Base-by-base conservation (phyloP, 768 basidiomycete species). In the Amylocystis lapponica region DNA sequence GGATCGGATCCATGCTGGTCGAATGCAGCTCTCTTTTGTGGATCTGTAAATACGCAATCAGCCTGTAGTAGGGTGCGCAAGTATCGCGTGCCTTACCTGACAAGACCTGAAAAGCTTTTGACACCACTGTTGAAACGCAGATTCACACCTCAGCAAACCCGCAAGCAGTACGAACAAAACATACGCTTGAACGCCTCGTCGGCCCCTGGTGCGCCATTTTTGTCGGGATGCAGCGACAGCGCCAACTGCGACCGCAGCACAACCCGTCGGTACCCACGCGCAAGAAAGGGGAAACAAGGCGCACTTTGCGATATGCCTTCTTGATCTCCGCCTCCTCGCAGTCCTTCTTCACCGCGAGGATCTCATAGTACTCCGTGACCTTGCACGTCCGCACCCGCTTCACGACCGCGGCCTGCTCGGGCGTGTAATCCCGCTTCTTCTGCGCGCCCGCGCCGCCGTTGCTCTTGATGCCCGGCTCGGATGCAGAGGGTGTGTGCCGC, bases 141-240 rank as follows among this genome's bases (percentile, higher is more conserved):
- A 17, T 43, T 42, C 46, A 25, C 36, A 21, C 43, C 17, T 38
- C 9, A 8, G 9, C 34, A 20, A 19, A 8, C 34, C 17, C 34
- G 19, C 34, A 8, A 20, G 8, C 9, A 39, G 4, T n/a, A n/a
- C n/a, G n/a, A n/a, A n/a, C n/a, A n/a, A 46, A 30, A 74, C 83
- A 41, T 56, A 97, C 95, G 72, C 71, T 98, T 98, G 69, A 98
- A 98, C 2, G 95, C 95, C 61, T 98, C 95, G 48, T 97, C 95
- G 13, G 95, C 95, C 30, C 91, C 89, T n/a, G 95, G 94, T 16
- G 95, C 95, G 5, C 92, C 91, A 56, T 95, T 96, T 70, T 86
- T 94, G 61, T 94, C 90, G 3, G 90, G 90, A 65, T 94, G 90
- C 36, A 93, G 65, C 40, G 87, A 86, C 45, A 96, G 70, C 29